These are phyloP conservation scores for Cyberlindnera euphorbiiphila DNA, from an alignment of 805 yeast species.

Conservation along the genomic window DNA sequence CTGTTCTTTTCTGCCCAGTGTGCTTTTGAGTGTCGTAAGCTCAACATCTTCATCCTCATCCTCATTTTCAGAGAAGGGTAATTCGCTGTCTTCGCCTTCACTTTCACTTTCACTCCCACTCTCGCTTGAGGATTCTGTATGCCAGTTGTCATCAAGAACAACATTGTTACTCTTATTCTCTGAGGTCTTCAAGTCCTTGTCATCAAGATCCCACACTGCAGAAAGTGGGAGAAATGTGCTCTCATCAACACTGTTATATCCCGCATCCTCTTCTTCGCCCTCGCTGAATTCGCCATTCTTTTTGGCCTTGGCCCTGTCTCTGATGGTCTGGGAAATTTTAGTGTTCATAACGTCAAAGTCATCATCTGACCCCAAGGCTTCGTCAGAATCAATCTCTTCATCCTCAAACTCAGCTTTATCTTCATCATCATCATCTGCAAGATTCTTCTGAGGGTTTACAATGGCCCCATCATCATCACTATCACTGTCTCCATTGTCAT, in stretches of 20 bases:
- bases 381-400: constrained; percentile 80
- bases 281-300: constrained; percentile 23
- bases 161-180: constrained; percentile 22
- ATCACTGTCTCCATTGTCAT: constrained; percentile 27
- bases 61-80: constrained; percentile 21
- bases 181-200: constrained; percentile 37
- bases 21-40: constrained; percentile 45
- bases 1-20: constrained; percentile 34
- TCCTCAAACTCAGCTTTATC: constrained; percentile 41
- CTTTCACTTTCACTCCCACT: too few species aligned
- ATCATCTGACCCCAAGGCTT: constrained; percentile 81
- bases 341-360: constrained; percentile 61
- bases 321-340: constrained; percentile 63
- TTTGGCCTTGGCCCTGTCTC: constrained; percentile 46
- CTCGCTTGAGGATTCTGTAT: constrained; percentile 27
- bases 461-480: constrained; percentile 34
- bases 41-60: constrained; percentile 34
- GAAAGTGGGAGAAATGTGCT: constrained; percentile 69
- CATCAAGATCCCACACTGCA: constrained; percentile 88
- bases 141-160: constrained; percentile 18
- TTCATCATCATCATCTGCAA: constrained; percentile 25
- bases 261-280: constrained; percentile 38
- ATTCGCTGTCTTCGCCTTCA: constrained; percentile 25
- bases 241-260: constrained; percentile 74
- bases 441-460: constrained; percentile 33